Base-by-base conservation (phyloP, 2,329 filamentous ascomycete species). In the Monosporascus sp. region DNA sequence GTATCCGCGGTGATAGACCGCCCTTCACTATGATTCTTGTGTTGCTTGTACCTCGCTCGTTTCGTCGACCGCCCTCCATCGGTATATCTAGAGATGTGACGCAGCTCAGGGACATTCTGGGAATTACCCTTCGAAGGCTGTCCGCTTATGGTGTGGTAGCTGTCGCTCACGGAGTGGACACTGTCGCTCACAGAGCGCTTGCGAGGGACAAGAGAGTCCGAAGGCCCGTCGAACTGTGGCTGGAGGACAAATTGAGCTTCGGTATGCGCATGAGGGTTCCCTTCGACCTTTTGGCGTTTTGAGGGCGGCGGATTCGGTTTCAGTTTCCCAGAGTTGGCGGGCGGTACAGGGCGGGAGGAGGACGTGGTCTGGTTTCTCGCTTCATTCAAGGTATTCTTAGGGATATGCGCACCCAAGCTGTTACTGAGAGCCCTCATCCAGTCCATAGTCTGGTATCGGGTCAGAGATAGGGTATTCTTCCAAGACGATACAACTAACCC, bases 341-440 rank as follows among this genome's bases (percentile, higher is more conserved):
- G 22, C 14, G 47, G 37, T 35, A 45, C 18, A 11, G 55, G 49
- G 11, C 53, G 20, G 5, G 53, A 50, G 50, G 45, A 44, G 17
- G 54, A 38, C 41, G 50, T 22, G 18, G 50, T 54, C 25, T 51
- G 51, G 18, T 41, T 56, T 17, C 50, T 58, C 7, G 41, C 7
- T 15, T 56, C 58, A 36, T 54, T 59, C 37, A 66, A 60, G 25
- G 49, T 61, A n/a, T 65, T 64, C 7, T 57, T 49, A 50, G 62
- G 63, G n/a, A 8, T 53, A 7, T 54, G 48, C 46, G 48, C 50
- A 55, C 50, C 57, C 18, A 58, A 22, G 24, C 45, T 50, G 31
- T 48, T 50, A n/a, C 43, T 14, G 22, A 22, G 7, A 46, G 5
- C 4, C 43, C 14, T 46, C n/a, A 15, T 46, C 22, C 20, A 27